phyloP scores from a whole-genome alignment of 495 filamentous ascomycete species.

The Trichoderma reesei region DNA sequence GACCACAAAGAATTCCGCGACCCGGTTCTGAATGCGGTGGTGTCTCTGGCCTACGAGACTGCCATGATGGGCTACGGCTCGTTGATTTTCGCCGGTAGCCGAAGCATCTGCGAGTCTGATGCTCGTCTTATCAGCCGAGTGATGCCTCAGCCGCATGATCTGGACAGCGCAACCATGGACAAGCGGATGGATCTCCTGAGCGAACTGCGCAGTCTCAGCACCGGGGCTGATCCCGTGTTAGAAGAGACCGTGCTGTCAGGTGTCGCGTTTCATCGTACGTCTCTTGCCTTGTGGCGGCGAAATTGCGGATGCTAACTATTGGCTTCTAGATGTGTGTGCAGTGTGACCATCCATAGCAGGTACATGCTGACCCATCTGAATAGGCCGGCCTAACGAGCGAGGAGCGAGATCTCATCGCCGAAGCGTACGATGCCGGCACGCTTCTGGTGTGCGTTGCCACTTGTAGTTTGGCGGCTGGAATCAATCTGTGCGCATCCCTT shows the following conservation, averaged over 20 bases:
- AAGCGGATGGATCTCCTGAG: slow-evolving; percentile 56
- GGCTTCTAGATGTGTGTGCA: neutral
- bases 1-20: slow-evolving; percentile 51
- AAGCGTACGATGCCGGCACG: slow-evolving; percentile 60
- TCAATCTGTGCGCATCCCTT: slow-evolving; percentile 47
- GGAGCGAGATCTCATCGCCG: slow-evolving; percentile 65
- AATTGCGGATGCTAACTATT: neutral
- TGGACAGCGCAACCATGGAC: slow-evolving; percentile 40
- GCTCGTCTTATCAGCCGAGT: slow-evolving; percentile 54
- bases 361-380: neutral
- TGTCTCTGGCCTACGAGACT: slow-evolving; percentile 59
- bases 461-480: slow-evolving; percentile 75
- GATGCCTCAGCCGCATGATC: slow-evolving; percentile 37
- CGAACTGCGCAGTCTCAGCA: slow-evolving; percentile 55
- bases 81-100: slow-evolving; percentile 67
- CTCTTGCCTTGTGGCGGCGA: slow-evolving; percentile 7
- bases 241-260: slow-evolving; percentile 55
- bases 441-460: slow-evolving; percentile 71
- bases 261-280: slow-evolving; percentile 65
- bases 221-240: slow-evolving; percentile 58
- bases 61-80: slow-evolving; percentile 58
- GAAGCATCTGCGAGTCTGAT: slow-evolving; percentile 53
- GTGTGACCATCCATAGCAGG: neutral
- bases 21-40: slow-evolving; percentile 56
- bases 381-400: slow-evolving; percentile 72